Percentiles rank a stretch among this genome's conserved stretches.
phyloP scores from a whole-genome alignment of 2,329 filamentous ascomycete species.

The Aureobasidium sp. region DNA sequence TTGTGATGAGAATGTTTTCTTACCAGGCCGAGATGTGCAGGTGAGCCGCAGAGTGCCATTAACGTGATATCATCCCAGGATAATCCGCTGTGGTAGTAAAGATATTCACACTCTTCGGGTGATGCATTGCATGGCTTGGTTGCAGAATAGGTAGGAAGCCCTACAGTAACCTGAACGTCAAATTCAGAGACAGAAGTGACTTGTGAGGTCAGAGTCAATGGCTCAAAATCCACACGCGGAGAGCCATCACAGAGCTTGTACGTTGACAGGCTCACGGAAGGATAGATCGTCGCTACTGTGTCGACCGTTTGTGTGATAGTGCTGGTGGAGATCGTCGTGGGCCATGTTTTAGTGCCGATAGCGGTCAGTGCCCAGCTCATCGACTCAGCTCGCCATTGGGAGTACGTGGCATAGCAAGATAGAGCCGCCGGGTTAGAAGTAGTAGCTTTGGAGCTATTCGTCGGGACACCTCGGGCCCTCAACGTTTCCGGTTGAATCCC shows the following conservation, averaged over 20 bases:
- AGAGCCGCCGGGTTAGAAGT: not conserved
- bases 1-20: not conserved
- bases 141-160: constrained; percentile 10
- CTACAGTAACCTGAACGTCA: not conserved
- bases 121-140: constrained; percentile 14
- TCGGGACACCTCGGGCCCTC: not conserved
- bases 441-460: not conserved
- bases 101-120: constrained; percentile 14
- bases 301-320: not conserved
- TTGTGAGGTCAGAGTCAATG: constrained; percentile 11
- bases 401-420: constrained; percentile 1
- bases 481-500: not conserved
- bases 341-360: not conserved
- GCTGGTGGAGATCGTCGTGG: not conserved
- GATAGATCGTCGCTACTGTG: constrained; percentile 3
- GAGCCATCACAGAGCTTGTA: constrained; percentile 21
- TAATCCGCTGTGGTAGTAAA: constrained; percentile 14
- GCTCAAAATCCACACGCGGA: constrained; percentile 16
- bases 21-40: constrained; percentile 9
- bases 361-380: not conserved
- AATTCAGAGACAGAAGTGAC: constrained; percentile 5
- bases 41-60: constrained; percentile 13
- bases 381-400: not conserved
- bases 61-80: constrained; percentile 9
- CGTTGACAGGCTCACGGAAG: not conserved